Percentiles rank a stretch among this genome's conserved stretches.
phyloP scores from a whole-genome alignment of 2,329 filamentous ascomycete species.

The Aspergillus sp. region DNA sequence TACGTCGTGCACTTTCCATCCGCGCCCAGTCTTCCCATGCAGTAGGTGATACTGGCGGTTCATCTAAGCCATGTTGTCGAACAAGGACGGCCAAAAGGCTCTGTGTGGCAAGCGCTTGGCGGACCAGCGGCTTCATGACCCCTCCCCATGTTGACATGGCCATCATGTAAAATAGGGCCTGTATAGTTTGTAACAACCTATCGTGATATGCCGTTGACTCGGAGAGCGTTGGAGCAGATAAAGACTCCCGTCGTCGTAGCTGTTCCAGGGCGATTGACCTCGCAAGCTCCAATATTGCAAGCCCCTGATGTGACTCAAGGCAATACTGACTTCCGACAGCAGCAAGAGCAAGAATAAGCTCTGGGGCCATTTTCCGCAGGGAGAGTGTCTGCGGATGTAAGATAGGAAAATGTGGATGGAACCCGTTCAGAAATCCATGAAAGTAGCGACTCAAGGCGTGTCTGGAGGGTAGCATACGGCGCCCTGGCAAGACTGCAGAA shows the following conservation, averaged over 20 bases:
- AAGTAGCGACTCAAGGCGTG: conserved; percentile 7
- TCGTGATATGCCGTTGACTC: neutral
- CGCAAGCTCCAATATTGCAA: neutral
- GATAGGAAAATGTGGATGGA: conserved; percentile 9
- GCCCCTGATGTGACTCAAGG: conserved; percentile 5
- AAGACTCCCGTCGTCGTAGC: neutral
- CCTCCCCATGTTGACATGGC: neutral
- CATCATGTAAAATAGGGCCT: neutral
- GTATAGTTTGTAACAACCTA: neutral
- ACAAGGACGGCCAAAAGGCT: neutral
- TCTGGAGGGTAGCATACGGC: neutral
- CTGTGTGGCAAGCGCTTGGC: neutral
- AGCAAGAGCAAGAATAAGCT: conserved; percentile 2
- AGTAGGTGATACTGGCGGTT: neutral
- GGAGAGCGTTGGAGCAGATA: too few relatives aligned
- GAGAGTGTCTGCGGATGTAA: conserved; percentile 6
- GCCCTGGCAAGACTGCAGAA: neutral
- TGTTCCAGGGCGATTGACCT: conserved; percentile 2
- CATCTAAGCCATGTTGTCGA: neutral
- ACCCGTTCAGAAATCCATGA: conserved; percentile 6
- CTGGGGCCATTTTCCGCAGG: conserved; percentile 1
- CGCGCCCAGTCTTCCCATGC: conserved; percentile 25
- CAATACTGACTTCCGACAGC: conserved; percentile 8
- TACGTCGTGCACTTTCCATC: conserved; percentile 23
- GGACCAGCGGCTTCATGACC: neutral